These are phyloP conservation scores for Termitomyces sp. DNA, from an alignment of 768 basidiomycete species.

Conservation along the genomic window DNA sequence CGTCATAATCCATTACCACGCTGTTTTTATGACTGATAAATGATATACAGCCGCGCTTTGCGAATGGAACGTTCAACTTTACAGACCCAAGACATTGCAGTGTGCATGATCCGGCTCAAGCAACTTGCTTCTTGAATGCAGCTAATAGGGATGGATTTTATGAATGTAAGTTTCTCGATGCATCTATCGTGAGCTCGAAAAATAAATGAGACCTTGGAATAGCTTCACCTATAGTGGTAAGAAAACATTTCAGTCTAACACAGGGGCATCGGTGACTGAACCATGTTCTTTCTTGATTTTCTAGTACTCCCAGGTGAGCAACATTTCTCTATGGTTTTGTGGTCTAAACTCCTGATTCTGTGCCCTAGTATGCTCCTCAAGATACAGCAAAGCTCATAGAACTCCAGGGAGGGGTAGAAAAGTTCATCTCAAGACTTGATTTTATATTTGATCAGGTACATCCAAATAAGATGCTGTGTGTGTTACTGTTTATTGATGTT, in stretches of 20 bases:
- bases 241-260: constrained; percentile 10
- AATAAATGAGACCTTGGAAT: neutral
- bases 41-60: constrained; percentile 39
- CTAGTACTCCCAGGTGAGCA: constrained; percentile 48
- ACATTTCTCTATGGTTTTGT: neutral
- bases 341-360: neutral
- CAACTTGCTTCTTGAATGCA: constrained; percentile 57
- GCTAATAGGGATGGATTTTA: constrained; percentile 57
- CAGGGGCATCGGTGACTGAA: neutral
- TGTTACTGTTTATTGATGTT: neutral
- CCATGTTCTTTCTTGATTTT: neutral
- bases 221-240: constrained; percentile 53
- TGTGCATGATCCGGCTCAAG: constrained; percentile 48
- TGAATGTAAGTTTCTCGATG: constrained; percentile 28
- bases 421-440: constrained; percentile 49
- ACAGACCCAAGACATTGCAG: constrained; percentile 67
- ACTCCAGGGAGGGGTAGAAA: constrained; percentile 51
- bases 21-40: neutral
- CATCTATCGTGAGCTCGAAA: neutral
- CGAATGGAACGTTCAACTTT: constrained; percentile 53
- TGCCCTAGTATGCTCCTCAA: constrained; percentile 53
- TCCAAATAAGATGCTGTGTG: neutral
- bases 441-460: constrained; percentile 50
- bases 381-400: constrained; percentile 57
- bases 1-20: neutral